Evolutionary conservation across 2,329 filamentous ascomycete genomes (phyloP), one percentile per base, ranked within the genome.

Genomic region (Trichoderma cornu-damae): DNA sequence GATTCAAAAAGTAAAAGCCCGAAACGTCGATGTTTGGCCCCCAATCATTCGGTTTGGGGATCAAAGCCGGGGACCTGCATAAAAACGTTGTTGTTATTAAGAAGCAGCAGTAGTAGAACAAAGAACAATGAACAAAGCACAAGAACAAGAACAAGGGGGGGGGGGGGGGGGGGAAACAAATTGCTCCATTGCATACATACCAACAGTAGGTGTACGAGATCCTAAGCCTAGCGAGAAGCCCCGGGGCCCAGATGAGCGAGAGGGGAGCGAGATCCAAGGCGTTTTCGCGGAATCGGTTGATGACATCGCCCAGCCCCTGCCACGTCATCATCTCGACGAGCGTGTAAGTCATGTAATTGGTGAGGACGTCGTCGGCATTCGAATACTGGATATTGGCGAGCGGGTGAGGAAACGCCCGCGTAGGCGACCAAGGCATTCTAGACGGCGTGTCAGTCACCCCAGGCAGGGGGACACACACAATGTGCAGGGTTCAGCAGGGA

Each of bases 161-260:
- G 28, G 5, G 26, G 34, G 3, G 6, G n/a, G 6, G 3, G 14
- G 1, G 8, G 6, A 30, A 7, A 28, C 4, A 4, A n/a, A 6
- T 7, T 7, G 0, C 8, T 30, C 14, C 1, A 12, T 9, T 28
- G 8, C 9, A 18, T 26, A 60, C 70, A 60, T 54, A 73, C 91
- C 92, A 96, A 72, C 91, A 94, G 68, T 96, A 97, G 0, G 92
- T 96, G 64, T 89, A 90, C 0, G 92, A 90, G 14, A 96, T 81
- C 46, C 82, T 82, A 30, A 96, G 75, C 30, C 89, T 84, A 43
- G 83, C 85, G 12, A 95, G 76, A 68, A 96, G 81, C 3, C 88
- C 89, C 7, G 92, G 90, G 2, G 89, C 92, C 81, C 88, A 93
- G 48, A 95, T 85, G 6, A 90, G 76, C 60, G 88, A 90, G 40